A percentile compares a stretch with the other conserved stretches of the same genome.
phyloP scores from a whole-genome alignment of 75 land plant species.

The Picea glauca region DNA sequence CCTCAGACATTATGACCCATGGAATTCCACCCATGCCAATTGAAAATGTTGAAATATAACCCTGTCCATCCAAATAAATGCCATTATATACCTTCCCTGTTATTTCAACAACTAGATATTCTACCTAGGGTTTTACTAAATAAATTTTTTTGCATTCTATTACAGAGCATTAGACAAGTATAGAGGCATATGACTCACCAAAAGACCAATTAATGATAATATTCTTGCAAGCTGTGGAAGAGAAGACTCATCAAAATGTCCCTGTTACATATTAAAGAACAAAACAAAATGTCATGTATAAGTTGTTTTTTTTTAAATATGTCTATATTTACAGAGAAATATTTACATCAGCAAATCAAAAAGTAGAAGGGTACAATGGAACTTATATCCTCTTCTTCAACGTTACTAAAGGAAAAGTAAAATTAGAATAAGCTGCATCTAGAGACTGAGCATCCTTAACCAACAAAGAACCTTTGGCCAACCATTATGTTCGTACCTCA shows the following conservation, averaged over 20 bases:
- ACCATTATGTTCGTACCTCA: too few species aligned
- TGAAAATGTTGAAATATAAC: constrained; percentile 28
- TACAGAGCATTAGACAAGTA: neutral
- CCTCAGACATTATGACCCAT: constrained; percentile 51
- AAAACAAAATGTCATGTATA: neutral
- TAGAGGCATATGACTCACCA: constrained; percentile 6
- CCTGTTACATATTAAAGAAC: neutral
- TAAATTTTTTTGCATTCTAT: too few species aligned
- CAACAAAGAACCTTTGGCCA: too few species aligned
- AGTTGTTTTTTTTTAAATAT: neutral
- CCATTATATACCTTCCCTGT: too few species aligned
- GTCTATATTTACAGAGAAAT: too few species aligned
- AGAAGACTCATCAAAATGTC: neutral
- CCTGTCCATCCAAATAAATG: constrained; percentile 12
- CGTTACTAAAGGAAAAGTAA: neutral
- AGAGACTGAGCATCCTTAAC: too few species aligned
- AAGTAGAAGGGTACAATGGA: neutral
- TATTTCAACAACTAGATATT: too few species aligned
- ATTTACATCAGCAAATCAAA: neutral
- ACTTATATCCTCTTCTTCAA: neutral
- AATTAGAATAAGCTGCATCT: neutral
- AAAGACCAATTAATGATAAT: constrained; percentile 7
- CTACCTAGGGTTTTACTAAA: too few species aligned
- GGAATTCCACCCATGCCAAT: constrained; percentile 44
- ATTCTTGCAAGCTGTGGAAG: neutral